Evolutionary conservation across 169 alveolate genomes (phyloP), one percentile per base, ranked within the genome.

Genomic region (Neospora caninum): DNA sequence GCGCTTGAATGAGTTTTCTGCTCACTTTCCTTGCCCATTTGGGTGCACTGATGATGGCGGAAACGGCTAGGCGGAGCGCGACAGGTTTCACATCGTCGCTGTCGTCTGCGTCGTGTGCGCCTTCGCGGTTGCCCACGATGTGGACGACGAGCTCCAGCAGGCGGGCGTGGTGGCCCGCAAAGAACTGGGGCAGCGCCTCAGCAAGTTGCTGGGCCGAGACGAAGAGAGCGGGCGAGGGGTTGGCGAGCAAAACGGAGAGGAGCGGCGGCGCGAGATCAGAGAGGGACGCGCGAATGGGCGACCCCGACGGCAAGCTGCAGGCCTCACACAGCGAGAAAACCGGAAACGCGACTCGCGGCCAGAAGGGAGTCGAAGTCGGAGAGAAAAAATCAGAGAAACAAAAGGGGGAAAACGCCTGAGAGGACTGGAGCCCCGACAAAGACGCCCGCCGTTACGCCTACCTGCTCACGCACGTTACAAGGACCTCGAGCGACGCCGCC

Each of bases 131-230:
- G 73, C 73, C 73, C 7, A 64, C 53, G 67, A 82, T 38, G 58
- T 13, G 41, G 36, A 82, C 64, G 41, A 36, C 89, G 89, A 82
- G 53, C 89, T 82, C 67, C 29, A 82, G 89, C 29, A 82, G 53
- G 7, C 22, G 69, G 67, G 41, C 54, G 64, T 82, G 89, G 18
- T 82, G 89, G 41, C 41, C 64, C 54, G 38, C 41, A 49, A 41
- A 82, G 64, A 82, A 82, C 67, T 82, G n/a, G 36, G 89, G 89
- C 22, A 25, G 31, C 0, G 89, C 9, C 25, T 82, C 67, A 9
- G 89, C 89, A 42, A 82, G 89, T 49, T 82, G 89, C 67, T 82
- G 69, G 10, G 89, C 2, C 13, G 64, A 18, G 54, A 29, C 38
- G 89, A 82, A 82, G 67, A 82, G 41, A 13, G 69, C 67, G 25